Evolutionary conservation across 164 flowering plant species (phyloP).

Genomic region (Akebia trifoliata): DNA sequence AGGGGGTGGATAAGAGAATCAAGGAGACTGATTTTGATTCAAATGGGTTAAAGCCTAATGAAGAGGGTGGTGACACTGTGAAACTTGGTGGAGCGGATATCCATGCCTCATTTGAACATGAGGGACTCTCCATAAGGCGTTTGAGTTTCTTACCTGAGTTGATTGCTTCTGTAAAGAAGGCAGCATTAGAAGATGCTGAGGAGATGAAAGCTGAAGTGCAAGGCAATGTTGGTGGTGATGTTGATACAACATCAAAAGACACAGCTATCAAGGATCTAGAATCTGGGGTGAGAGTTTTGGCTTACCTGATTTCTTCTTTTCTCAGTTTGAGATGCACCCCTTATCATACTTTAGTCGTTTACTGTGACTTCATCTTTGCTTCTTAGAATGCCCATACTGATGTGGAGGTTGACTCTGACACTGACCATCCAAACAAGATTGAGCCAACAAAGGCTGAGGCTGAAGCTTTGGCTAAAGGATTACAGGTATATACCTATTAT

Average conservation of each 20-base stretch:
- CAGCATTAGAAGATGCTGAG: conserved; percentile 48
- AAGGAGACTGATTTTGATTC: conserved; percentile 15
- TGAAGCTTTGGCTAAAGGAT: conserved; percentile 83
- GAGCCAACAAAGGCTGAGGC: conserved; percentile 96
- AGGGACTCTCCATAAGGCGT: conserved; percentile 24
- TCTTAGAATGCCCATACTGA: conserved; percentile 48
- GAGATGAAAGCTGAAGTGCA: conserved; percentile 50
- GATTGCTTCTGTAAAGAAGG: conserved; percentile 62
- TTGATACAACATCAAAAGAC: conserved; percentile 23
- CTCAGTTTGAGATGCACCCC: too few relatives aligned
- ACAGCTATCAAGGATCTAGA: conserved; percentile 34
- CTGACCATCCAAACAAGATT: conserved; percentile 48
- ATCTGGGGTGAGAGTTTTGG: conserved; percentile 38
- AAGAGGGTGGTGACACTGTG: conserved; percentile 19
- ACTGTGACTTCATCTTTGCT: not conserved
- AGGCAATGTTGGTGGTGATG: conserved; percentile 23
- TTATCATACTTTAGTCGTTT: not conserved
- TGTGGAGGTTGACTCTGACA: conserved; percentile 52
- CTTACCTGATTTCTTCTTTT: not conserved
- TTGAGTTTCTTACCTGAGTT: conserved; percentile 67
- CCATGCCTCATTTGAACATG: conserved; percentile 24
- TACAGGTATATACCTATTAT: conserved; percentile 62
- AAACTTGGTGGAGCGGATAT: conserved; percentile 22
- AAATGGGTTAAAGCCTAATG: conserved; percentile 20
- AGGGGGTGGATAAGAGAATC: too few relatives aligned